Conservation (phyloP, 495 filamentous ascomycete species). For the Talaromyces stipitatus region DNA sequence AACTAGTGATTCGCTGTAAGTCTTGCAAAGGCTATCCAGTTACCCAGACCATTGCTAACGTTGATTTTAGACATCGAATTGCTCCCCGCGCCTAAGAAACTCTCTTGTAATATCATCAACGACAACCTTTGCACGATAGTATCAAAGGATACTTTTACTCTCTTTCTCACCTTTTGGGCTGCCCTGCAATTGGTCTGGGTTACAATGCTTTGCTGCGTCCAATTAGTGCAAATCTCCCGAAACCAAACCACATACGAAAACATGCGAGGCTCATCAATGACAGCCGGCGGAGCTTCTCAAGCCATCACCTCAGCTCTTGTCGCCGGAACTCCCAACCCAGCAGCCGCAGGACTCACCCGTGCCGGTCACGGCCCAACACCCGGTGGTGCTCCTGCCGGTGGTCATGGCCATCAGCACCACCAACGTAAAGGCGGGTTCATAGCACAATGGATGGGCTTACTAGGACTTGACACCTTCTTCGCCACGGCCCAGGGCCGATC, state of each 20-base stretch:
- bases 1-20: conserved; percentile 48
- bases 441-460: conserved; percentile 69
- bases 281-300: conserved; percentile 41
- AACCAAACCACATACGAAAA: conserved; percentile 95
- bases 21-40: conserved; percentile 7
- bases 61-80: conserved; percentile 44
- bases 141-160: conserved; percentile 74
- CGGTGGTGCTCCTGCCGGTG: conserved; percentile 21
- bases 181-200: conserved; percentile 85
- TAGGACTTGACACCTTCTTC: conserved; percentile 89
- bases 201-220: conserved; percentile 87
- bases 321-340: conserved; percentile 57
- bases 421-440: conserved; percentile 50
- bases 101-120: conserved; percentile 68
- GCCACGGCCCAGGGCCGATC: conserved; percentile 60
- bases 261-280: conserved; percentile 59
- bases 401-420: conserved; percentile 28
- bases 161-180: conserved; percentile 70
- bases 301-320: conserved; percentile 72
- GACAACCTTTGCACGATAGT: conserved; percentile 63
- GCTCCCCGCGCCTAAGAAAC: conserved; percentile 35
- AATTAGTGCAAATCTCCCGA: conserved; percentile 81
- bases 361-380: conserved; percentile 45
- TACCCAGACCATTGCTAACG: conserved; percentile 10
- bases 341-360: conserved; percentile 60